phyloP scores from a whole-genome alignment of 179 eudicot genomes.

The Nepenthes alata region DNA sequence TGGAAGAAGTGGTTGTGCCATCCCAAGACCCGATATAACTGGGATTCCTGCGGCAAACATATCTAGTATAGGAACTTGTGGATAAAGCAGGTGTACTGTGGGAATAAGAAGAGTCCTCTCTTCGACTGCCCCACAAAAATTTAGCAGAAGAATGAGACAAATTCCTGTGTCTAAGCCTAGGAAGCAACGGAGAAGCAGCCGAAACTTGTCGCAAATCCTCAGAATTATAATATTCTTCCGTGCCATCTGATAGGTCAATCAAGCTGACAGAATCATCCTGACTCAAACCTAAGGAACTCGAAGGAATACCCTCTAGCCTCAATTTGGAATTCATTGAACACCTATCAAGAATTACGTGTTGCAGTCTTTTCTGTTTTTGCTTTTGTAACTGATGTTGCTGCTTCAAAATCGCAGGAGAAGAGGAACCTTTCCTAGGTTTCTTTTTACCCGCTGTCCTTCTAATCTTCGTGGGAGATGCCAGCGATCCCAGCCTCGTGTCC shows the following conservation, averaged over 20 bases:
- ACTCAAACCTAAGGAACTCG: conserved; percentile 21
- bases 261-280: conserved; percentile 51
- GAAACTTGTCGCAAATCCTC: conserved; percentile 50
- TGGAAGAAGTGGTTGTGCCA: conserved; percentile 55
- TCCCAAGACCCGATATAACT: conserved; percentile 90
- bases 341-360: conserved; percentile 23
- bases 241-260: conserved; percentile 65
- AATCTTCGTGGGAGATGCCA: conserved; percentile 32
- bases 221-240: conserved; percentile 42
- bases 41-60: conserved; percentile 39
- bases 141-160: conserved; percentile 22
- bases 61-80: conserved; percentile 61
- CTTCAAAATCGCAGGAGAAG: conserved; percentile 29
- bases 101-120: conserved; percentile 60
- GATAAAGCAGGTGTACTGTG: conserved; percentile 93
- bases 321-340: conserved; percentile 19
- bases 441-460: conserved; percentile 42
- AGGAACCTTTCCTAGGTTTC: conserved; percentile 32
- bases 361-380: conserved; percentile 22
- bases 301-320: conserved; percentile 20
- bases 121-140: conserved; percentile 43
- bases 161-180: conserved; percentile 44
- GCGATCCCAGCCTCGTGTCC: conserved; percentile 22
- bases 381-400: conserved; percentile 27
- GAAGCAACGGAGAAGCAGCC: conserved; percentile 59